Evolutionary conservation across 352 stramenopile genomes (phyloP).

Genomic region (Phytophthora tubulina): DNA sequence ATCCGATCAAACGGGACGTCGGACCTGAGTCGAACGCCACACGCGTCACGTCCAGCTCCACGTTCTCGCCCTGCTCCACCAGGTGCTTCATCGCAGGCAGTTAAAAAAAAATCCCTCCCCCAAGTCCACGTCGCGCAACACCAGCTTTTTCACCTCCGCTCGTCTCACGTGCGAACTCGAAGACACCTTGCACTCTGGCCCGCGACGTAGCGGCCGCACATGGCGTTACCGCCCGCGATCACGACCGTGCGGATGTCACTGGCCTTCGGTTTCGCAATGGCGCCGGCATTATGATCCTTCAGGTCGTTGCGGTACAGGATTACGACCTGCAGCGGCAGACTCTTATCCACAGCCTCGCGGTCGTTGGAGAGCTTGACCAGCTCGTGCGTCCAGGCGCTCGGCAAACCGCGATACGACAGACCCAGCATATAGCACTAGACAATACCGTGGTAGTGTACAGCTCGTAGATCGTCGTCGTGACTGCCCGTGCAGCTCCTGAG

Average conservation of each 20-base stretch:
- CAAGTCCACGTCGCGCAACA: conserved; percentile 63
- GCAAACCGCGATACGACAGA: conserved; percentile 53
- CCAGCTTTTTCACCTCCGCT: conserved; percentile 40
- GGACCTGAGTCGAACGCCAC: conserved; percentile 56
- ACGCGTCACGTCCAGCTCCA: conserved; percentile 78
- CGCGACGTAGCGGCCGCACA: conserved; percentile 64
- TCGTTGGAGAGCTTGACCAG: conserved; percentile 29
- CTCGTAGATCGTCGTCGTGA: no score
- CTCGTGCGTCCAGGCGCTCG: conserved; percentile 39
- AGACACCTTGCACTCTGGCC: conserved; percentile 25
- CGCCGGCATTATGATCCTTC: conserved; percentile 69
- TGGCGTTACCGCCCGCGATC: conserved; percentile 84
- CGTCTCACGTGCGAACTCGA: conserved; percentile 40
- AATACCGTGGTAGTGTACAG: no score
- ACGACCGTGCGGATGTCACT: conserved; percentile 80
- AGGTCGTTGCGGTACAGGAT: conserved; percentile 89
- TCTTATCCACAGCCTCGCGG: conserved; percentile 79
- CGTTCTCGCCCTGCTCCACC: conserved; percentile 29
- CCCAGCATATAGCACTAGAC: conserved; percentile 77
- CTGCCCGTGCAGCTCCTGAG: no score
- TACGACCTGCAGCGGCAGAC: conserved; percentile 75
- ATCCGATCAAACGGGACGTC: conserved; percentile 74
- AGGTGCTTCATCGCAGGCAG: conserved; percentile 45
- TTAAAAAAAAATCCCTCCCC: conserved; percentile 35
- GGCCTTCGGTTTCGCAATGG: conserved; percentile 68